Evolutionary conservation across 1,284 basidiomycete genomes (phyloP), one percentile per base, ranked within the genome.

Genomic region (Cutaneotrichosporon sp.): DNA sequence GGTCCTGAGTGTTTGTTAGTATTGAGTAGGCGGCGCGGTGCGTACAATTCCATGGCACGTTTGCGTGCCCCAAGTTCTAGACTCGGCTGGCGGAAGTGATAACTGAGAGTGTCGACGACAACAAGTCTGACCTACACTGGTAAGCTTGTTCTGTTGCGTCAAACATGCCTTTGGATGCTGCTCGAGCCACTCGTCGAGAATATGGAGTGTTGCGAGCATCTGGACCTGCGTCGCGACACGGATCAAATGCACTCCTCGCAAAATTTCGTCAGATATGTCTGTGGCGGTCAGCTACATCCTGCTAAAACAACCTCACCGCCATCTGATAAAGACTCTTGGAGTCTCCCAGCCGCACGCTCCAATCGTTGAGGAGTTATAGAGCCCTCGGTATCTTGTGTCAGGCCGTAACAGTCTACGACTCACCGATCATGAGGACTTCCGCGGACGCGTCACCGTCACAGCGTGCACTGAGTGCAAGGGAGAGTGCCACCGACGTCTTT

Each of bases 401-500:
- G 53, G 44, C n/a, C 1, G 3, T 0, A 12, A 8, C 8, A 9
- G 18, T 17, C 7, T 7, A 9, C 13, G 26, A n/a, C 40, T 22
- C 23, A 75, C 73, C 73, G 15, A 76, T 61, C 1, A 76, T 38
- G 20, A 76, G 54, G 4, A 76, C 73, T 46, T 75, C 69, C 4
- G 57, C 56, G 7, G 38, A 46, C 9, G 56, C 56, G 1, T 52
- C 56, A 4, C 58, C 41, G 1, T 49, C 40, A 20, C 62, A 4
- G 15, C 69, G 52, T 9, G 68, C 70, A 49, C 60, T 68, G n/a
- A 75, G 34, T 1, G 62, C 66, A 13, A 72, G 41, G 0, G 57
- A 67, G 1, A 74, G 33, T 0, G 60, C 52, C 7, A 73, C 34
- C 1, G 57, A 45, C 4, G 68, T 73, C 59, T 76, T 76, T 0